Evolutionary conservation across 345 rosid genomes (phyloP).

Genomic region (Luvunga scandens): DNA sequence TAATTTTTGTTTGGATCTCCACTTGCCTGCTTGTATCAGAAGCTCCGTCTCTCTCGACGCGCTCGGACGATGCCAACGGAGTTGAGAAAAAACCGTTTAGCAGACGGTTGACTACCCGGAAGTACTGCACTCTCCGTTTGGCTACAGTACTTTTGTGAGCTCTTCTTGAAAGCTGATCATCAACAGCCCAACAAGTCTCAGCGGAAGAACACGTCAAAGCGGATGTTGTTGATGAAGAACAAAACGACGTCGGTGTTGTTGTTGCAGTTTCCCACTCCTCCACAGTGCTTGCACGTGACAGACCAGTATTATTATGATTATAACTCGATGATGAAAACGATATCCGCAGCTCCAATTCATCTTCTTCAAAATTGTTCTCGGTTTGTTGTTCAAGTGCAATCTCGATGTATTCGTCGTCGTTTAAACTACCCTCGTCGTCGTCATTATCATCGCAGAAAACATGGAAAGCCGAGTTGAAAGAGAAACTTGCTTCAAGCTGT

Average conservation of each 20-base stretch:
- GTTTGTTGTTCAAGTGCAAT: slow-evolving; percentile 26
- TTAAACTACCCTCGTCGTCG: slow-evolving; percentile 10
- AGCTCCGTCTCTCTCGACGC: neutral
- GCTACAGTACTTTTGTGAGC: neutral
- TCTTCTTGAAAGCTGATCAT: neutral
- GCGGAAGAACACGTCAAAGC: neutral
- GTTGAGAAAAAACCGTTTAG: slow-evolving; percentile 10
- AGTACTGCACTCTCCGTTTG: slow-evolving; percentile 15
- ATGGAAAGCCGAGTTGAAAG: slow-evolving; percentile 16
- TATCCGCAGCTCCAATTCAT: slow-evolving; percentile 26
- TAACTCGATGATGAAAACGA: slow-evolving; percentile 29
- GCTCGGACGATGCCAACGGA: slow-evolving; percentile 7
- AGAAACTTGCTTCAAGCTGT: slow-evolving; percentile 26
- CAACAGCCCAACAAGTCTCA: neutral
- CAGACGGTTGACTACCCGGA: slow-evolving; percentile 21
- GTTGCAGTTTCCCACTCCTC: neutral
- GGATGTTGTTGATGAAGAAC: neutral
- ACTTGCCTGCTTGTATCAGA: neutral
- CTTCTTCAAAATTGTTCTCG: neutral
- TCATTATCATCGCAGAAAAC: slow-evolving; percentile 10
- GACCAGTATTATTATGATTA: neutral
- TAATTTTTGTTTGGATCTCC: neutral
- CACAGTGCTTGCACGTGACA: neutral
- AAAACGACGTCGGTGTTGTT: neutral
- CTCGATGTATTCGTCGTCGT: slow-evolving; percentile 37